Percentiles rank a stretch among this genome's conserved stretches.
These are phyloP conservation scores for Hibiscus mutabilis DNA, from an alignment of 345 rosid species.

Conservation along the genomic window DNA sequence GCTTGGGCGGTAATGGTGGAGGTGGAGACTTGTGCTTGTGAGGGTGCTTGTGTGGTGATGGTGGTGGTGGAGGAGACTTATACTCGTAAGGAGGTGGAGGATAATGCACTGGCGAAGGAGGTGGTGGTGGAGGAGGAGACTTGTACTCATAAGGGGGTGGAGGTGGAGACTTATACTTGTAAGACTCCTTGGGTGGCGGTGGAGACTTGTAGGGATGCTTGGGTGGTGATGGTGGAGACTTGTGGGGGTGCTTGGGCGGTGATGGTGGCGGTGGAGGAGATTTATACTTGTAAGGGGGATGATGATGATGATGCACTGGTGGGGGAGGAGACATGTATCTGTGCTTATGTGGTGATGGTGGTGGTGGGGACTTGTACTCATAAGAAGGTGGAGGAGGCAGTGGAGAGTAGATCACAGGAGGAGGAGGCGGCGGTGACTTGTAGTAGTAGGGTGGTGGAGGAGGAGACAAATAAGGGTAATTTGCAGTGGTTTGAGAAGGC, in stretches of 20 bases:
- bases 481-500: slow-evolving; percentile 33
- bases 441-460: slow-evolving; percentile 14
- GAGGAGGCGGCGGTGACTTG: slow-evolving; percentile 11
- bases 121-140: slow-evolving; percentile 21
- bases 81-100: neutral
- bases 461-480: slow-evolving; percentile 33
- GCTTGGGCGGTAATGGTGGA: slow-evolving; percentile 9
- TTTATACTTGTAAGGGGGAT: no score
- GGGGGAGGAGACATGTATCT: slow-evolving; percentile 33
- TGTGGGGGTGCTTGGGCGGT: no score
- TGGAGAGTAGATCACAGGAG: neutral
- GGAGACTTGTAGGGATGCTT: no score
- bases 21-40: slow-evolving; percentile 12
- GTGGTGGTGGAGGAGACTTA: slow-evolving; percentile 25
- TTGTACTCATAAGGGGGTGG: neutral
- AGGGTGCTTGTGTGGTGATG: slow-evolving; percentile 13
- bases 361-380: neutral
- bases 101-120: neutral
- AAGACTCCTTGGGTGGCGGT: neutral
- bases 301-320: neutral
- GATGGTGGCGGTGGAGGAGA: no score
- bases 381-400: slow-evolving; percentile 2
- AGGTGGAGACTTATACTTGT: slow-evolving; percentile 16
- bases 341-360: slow-evolving; percentile 2
- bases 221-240: no score